Evolutionary conservation across 129 eudicot genomes (phyloP), one percentile per base, ranked within the genome.

Genomic region (Dittrichia graveolens): DNA sequence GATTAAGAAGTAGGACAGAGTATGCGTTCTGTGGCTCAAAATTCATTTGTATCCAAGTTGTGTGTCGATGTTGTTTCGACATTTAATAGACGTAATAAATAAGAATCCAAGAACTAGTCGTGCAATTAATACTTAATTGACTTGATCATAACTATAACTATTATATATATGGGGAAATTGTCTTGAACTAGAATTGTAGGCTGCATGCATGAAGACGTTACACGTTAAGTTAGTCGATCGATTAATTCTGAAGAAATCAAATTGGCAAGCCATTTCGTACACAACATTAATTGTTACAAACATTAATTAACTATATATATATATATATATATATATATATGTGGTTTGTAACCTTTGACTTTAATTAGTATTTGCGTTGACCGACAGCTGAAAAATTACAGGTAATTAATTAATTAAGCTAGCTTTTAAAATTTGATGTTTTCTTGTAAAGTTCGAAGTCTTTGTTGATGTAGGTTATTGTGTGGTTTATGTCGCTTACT

Each of bases 401-500:
- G 19, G 0, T 11, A 0, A 15, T 10, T 8, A 55, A 55, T 11
- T 19, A 24, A 24, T 0, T 24, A 24, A 24, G 2, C 31, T 24
- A 24, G 2, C 31, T 24, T 24, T 24, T 24, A 24, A 24, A 24
- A 24, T 24, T 55, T 5, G 3, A 55, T 38, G 12, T 60, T 45
- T 19, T 31, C 13, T 60, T 37, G 66, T 60, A 60, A 60, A 60
- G 45, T 60, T 60, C 44, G 45, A 47, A 8, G 31, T 59, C 40
- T 34, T 59, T 12, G 44, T 10, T 47, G 13, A 47, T 10, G 3
- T 7, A 47, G 8, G 42, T n/a, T 60, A 18, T 15, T 55, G 31
- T 24, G 31, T 37, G 24, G 18, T 13, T 13, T 5, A 38, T 61
- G 47, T 61, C 66, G 19, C 39, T 37, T 37, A 60, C 66, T 14